These are phyloP conservation scores for Moringa oleifera DNA, from an alignment of 345 rosid species.

Conservation along the genomic window DNA sequence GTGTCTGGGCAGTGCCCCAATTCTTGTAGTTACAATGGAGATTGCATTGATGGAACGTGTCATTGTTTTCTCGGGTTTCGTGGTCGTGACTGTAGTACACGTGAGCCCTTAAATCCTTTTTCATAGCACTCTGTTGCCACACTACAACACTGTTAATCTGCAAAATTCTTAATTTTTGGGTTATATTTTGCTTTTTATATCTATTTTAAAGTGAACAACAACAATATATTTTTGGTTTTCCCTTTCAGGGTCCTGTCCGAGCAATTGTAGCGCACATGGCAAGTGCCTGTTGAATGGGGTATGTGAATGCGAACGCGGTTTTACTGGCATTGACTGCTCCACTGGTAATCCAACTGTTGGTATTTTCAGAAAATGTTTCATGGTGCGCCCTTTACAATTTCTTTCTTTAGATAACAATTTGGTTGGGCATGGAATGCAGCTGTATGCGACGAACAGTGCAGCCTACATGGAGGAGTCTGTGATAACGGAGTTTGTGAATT, in stretches of 20 bases:
- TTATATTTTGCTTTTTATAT: neutral
- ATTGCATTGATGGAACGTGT: constrained; percentile 85
- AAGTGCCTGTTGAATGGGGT: constrained; percentile 71
- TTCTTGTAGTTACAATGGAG: constrained; percentile 88
- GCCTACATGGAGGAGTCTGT: constrained; percentile 99
- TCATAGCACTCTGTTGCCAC: neutral
- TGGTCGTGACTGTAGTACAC: constrained; percentile 79
- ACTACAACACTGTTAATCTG: neutral
- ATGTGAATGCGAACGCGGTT: constrained; percentile 72
- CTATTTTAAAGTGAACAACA: constrained; percentile 2
- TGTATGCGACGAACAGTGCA: constrained; percentile 96
- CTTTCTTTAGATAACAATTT: constrained; percentile 2
- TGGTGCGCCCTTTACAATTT: neutral
- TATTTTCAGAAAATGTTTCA: neutral
- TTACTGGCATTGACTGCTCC: constrained; percentile 90
- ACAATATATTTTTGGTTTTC: constrained; percentile 1
- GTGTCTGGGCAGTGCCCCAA: constrained; percentile 71
- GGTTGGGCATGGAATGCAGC: constrained; percentile 40
- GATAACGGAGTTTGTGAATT: constrained; percentile 98
- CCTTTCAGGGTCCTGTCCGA: constrained; percentile 77
- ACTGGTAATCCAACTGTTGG: constrained; percentile 48
- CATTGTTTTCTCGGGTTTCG: constrained; percentile 84
- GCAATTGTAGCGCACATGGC: constrained; percentile 72
- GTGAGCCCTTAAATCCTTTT: constrained; percentile 44
- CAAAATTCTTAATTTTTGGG: neutral